Percentiles rank a stretch among this genome's conserved stretches.
Conservation (phyloP, 495 filamentous ascomycete genomes). For the Zalerion maritima region DNA sequence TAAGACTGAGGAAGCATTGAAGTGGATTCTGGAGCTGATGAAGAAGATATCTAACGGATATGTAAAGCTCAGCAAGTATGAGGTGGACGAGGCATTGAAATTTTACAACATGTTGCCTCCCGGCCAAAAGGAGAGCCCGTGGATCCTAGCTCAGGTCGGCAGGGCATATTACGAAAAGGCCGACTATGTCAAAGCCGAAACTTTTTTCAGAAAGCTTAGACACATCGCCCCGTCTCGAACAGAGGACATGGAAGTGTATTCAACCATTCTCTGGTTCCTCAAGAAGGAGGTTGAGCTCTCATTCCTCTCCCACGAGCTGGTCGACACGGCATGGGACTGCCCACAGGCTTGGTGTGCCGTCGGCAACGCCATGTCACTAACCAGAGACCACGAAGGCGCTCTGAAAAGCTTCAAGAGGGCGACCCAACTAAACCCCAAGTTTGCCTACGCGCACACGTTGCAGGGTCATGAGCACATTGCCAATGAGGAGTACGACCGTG, state of each 20-base stretch:
- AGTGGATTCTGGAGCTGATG: constrained; percentile 66
- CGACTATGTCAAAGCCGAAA: constrained; percentile 71
- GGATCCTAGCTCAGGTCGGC: constrained; percentile 81
- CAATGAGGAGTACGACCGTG: constrained; percentile 95
- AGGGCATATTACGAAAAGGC: constrained; percentile 80
- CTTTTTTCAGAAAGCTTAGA: constrained; percentile 62
- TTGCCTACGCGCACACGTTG: constrained; percentile 89
- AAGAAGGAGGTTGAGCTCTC: constrained; percentile 85
- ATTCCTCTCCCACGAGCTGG: constrained; percentile 76
- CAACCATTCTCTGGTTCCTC: constrained; percentile 91
- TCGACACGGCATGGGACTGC: constrained; percentile 72
- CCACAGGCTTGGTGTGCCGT: constrained; percentile 92
- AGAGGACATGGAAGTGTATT: constrained; percentile 95
- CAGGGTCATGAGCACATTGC: constrained; percentile 94
- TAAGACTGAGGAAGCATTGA: constrained; percentile 62
- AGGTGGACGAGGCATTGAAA: constrained; percentile 59
- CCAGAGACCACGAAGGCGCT: constrained; percentile 87
- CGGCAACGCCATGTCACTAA: constrained; percentile 91
- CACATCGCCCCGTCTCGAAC: constrained; percentile 60
- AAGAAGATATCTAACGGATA: constrained; percentile 70
- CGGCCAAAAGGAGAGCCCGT: constrained; percentile 81
- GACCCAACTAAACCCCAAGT: constrained; percentile 73
- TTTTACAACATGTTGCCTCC: constrained; percentile 53
- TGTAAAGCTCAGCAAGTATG: constrained; percentile 59
- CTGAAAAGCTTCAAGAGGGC: constrained; percentile 90